phyloP scores from a whole-genome alignment of 495 filamentous ascomycete genomes.

The Hypoxylon fuscum region DNA sequence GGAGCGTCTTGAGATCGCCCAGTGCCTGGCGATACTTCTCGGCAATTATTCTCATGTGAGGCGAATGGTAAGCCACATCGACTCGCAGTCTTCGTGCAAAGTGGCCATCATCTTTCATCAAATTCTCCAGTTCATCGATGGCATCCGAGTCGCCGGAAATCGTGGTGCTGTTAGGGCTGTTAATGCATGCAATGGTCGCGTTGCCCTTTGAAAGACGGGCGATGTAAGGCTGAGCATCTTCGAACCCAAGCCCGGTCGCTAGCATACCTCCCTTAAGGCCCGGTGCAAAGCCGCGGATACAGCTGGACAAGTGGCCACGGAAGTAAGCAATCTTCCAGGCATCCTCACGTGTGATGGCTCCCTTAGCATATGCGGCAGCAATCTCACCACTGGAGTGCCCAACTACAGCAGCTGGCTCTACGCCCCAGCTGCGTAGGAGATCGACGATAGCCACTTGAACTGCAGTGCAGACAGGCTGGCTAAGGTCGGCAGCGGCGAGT shows the following conservation, averaged over 20 bases:
- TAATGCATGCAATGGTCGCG: constrained; percentile 52
- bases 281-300: constrained; percentile 9
- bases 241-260: constrained; percentile 42
- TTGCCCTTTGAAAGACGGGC: constrained; percentile 23
- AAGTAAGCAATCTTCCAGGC: constrained; percentile 60
- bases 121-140: constrained; percentile 39
- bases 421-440: constrained; percentile 57
- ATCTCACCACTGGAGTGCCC: constrained; percentile 73
- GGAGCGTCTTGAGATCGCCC: too few species aligned
- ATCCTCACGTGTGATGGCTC: constrained; percentile 50
- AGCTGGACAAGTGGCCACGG: constrained; percentile 37
- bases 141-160: constrained; percentile 51
- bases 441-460: constrained; percentile 62
- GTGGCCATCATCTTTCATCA: constrained; percentile 41
- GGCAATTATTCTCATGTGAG: constrained; percentile 54
- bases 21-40: constrained; percentile 46
- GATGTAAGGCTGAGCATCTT: constrained; percentile 48
- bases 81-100: constrained; percentile 53
- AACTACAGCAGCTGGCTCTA: constrained; percentile 57
- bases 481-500: constrained; percentile 9
- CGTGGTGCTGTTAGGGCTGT: constrained; percentile 54
- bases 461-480: constrained; percentile 55
- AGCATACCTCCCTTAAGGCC: constrained; percentile 51
- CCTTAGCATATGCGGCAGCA: constrained; percentile 56
- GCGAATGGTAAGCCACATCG: constrained; percentile 54